Base-by-base conservation (phyloP, 768 basidiomycete species). In the Russula virescens region DNA sequence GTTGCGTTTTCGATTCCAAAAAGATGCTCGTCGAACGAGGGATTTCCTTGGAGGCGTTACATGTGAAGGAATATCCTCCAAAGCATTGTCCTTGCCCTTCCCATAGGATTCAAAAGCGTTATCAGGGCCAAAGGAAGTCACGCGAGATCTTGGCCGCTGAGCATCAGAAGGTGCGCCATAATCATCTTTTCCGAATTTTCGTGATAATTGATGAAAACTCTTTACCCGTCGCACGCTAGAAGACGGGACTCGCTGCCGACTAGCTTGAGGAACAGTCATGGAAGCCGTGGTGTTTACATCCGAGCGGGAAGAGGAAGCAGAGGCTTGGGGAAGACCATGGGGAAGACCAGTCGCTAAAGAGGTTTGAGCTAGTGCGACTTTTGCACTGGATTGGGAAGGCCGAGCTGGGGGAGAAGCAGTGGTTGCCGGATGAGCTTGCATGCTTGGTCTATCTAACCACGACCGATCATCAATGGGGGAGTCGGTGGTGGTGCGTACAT, bases 321-420 rank as follows among this genome's bases (percentile, higher is more conserved):
- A 68, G 10, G 76, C 68, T 55, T 74, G 69, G 21, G 83, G 80
- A 59, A 83, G 74, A 54, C 80, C 75, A 67, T 80, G 82, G 46
- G 85, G 79, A 35, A 86, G 75, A 51, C 86, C 83, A 28, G 88
- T 69, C 21, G 84, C 85, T 31, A 86, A 70, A 2, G 81, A 75
- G 34, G 87, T 81, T 46, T 83, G 85, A 35, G 81, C 81, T 23
- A 83, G 74, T 38, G 80, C 79, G 31, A 78, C 62, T 21, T 77
- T 73, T 10, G 73, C 61, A 47, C 71, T 69, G 48, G 74, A 69
- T 13, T 74, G 55, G 28, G 63, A 60, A 34, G 58, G 47, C 25
- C 63, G 58, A 49, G 11, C 16, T 14, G 40, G 38, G 23, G 57
- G 21, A 21, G 49, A 19, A 38, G 52, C 19, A 25, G 19, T 19